Evolutionary conservation across 2,329 filamentous ascomycete genomes (phyloP).

Genomic region (Fusarium buxicola): DNA sequence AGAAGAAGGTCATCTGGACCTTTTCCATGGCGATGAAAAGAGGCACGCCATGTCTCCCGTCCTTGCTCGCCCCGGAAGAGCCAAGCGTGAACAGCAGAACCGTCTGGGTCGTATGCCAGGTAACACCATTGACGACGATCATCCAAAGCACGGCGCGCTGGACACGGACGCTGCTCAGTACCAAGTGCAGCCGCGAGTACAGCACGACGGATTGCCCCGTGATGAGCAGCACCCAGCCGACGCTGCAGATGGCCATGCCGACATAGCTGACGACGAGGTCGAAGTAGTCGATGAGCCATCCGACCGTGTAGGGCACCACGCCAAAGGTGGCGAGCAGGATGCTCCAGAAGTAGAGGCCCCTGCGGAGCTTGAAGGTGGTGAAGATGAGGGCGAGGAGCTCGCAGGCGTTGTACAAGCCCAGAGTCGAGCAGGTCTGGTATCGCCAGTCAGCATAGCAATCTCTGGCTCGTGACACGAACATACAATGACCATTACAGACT

Average conservation of each 20-base stretch:
- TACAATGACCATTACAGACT: conserved; percentile 27
- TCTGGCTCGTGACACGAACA: conserved; percentile 43
- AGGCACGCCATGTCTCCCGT: background rate
- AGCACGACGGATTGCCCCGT: conserved; percentile 22
- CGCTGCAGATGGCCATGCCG: conserved; percentile 9
- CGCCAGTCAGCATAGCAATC: conserved; percentile 39
- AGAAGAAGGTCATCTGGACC: conserved; percentile 23
- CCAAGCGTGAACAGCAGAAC: conserved; percentile 10
- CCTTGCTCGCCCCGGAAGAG: background rate
- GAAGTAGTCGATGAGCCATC: conserved; percentile 19
- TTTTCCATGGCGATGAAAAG: conserved; percentile 20
- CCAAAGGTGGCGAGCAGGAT: conserved; percentile 9
- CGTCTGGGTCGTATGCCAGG: conserved; percentile 23
- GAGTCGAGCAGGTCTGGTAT: conserved; percentile 1
- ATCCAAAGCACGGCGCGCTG: conserved; percentile 23
- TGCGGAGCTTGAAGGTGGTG: conserved; percentile 7
- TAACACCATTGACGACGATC: conserved; percentile 20
- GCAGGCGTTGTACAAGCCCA: conserved; percentile 18
- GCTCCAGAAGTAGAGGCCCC: conserved; percentile 22
- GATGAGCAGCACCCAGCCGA: conserved; percentile 19
- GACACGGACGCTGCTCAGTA: background rate
- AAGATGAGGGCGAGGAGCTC: conserved; percentile 20
- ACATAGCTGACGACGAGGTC: background rate
- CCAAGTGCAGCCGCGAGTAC: conserved; percentile 11
- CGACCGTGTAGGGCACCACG: conserved; percentile 17